Evolutionary conservation across 139 green algal genomes (phyloP), one percentile per base, ranked within the genome.

Genomic region (Deuterostichococcus epilithicus): DNA sequence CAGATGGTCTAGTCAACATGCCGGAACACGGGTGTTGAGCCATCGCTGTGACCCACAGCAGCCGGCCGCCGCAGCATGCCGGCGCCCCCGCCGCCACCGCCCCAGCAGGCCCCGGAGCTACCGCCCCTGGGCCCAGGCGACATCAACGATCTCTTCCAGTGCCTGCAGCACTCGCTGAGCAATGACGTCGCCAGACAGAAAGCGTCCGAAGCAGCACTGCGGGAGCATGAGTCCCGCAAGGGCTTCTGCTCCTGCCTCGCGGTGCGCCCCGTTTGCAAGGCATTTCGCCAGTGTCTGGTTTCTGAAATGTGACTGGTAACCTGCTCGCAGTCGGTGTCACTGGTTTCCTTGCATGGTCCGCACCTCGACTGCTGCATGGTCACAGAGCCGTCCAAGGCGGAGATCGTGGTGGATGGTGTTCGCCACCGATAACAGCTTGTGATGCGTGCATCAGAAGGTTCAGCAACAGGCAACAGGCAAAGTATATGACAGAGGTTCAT

Each of bases 191-290:
- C 58, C 15, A 75, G 82, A 0, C 90, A 91, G 36, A 93, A 91
- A 74, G 76, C 86, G 37, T 87, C 93, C 33, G 93, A 97, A 72
- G 76, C 77, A 0, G 73, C 85, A 4, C 73, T 97, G 66, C 42
- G 78, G 2, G 70, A 83, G 0, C 78, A 92, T 34, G 93, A 94
- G 75, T 23, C 73, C 0, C 81, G 91, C 0, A 71, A 81, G 26
- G 90, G 91, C 32, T 97, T 94, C 80, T 94, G 89, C 77, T 97
- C 93, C 3, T 97, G 93, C 67, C 78, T 97, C 0, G 84, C 88
- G 67, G 93, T 97, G 68, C 73, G 84, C 20, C 33, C 2, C 63
- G 20, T 34, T 60, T 60, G 45, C 13, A 60, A 60, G 45, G 15
- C 23, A 32, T 6, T 32, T 34, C 59, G 13, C 15, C 59, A 32